Base-by-base conservation (phyloP, 192 early-diverging fungal species). In the Haplosporangium gracile region DNA sequence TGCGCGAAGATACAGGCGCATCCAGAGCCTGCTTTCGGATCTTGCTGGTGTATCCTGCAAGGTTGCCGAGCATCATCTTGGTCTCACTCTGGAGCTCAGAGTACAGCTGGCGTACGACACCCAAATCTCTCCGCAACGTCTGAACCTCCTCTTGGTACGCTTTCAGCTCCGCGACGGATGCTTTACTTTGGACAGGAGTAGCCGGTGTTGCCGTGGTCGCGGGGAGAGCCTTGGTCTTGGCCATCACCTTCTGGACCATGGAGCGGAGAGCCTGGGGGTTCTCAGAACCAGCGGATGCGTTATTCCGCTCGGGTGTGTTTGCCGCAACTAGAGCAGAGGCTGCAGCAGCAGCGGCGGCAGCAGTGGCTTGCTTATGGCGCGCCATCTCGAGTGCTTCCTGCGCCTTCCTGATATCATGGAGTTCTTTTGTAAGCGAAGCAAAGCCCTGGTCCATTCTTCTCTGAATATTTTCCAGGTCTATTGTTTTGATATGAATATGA, bases 31-130 rank as follows among this genome's bases (percentile, higher is more conserved):
- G 81, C 53, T 90, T 78, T 16, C 85, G 81, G 26, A 88, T 77
- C 43, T 81, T 72, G 22, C 32, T 68, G 24, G 89, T 77, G 38
- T 91, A 90, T 9, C 90, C 85, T 8, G 80, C 75, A 32, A 89
- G 73, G 8, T 88, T 83, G 68, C 90, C 84, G 22, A 89, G 72
- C 55, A 91, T 77, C 39, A 88, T 75, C 63, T 80, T 70, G 9
- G 87, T 77, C 40, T 93, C 92, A 2, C 70, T 83, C 47, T 89
- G 91, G 13, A 95, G 77, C 55, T 91, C 91, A 0, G 78, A 79
- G 47, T 93, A 92, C 20, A 94, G 74, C 68, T 93, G 89, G 7
- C 90, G 82, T 20, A 92, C 88, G 5, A 89, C 80, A 4, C 89
- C 77, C 26, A 92, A 70, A 72, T 92, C 92, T 0, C 92, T 82